phyloP scores from a whole-genome alignment of 1,139 yeast genomes.

The Saccharomyces hybrid region DNA sequence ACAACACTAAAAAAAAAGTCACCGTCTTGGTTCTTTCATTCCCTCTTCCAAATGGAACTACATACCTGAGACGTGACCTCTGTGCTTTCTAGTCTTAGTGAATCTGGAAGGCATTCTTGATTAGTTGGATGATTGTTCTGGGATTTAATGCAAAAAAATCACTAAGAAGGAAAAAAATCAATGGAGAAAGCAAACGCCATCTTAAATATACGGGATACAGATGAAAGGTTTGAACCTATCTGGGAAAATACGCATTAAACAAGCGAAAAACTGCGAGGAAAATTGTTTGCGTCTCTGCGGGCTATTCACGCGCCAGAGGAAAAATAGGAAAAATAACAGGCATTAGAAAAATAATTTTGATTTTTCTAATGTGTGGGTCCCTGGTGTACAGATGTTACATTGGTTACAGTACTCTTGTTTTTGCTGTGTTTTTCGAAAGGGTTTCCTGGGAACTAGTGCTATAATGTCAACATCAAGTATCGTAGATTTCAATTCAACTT shows the following conservation, averaged over 20 bases:
- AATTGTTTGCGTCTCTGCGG: neutral
- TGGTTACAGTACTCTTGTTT: too few relatives aligned
- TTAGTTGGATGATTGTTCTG: conserved; percentile 6
- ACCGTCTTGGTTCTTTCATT: conserved; percentile 37
- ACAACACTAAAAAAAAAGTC: conserved; percentile 19
- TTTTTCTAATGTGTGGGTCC: neutral
- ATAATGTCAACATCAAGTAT: too few relatives aligned
- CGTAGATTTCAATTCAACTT: too few relatives aligned
- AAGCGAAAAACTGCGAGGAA: neutral
- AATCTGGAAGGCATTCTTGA: conserved; percentile 94
- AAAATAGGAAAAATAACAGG: neutral
- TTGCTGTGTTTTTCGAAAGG: too few relatives aligned
- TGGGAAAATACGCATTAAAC: neutral
- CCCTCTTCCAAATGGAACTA: conserved; percentile 36
- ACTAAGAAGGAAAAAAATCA: neutral
- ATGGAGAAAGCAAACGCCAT: neutral
- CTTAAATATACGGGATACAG: neutral
- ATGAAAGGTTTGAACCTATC: neutral
- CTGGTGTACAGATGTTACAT: neutral
- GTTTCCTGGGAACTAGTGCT: too few relatives aligned
- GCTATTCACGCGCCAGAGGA: neutral
- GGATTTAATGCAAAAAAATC: neutral
- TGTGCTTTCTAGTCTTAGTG: conserved; percentile 99
- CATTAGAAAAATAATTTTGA: too few relatives aligned
- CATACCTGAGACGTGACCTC: conserved; percentile 99